phyloP scores from a whole-genome alignment of 345 rosid genomes.

The Brassica cretica region DNA sequence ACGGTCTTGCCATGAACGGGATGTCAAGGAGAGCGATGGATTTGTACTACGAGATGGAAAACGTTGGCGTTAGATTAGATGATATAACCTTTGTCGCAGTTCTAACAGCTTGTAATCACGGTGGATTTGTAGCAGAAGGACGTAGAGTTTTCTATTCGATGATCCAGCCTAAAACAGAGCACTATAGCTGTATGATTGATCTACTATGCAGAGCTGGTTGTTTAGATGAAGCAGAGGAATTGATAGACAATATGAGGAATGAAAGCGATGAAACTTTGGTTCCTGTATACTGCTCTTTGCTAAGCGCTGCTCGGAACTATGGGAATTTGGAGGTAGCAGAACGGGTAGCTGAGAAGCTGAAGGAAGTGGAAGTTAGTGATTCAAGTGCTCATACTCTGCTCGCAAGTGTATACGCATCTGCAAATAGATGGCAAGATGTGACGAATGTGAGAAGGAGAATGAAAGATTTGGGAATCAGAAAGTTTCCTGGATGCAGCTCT shows the following conservation, averaged over 20 bases:
- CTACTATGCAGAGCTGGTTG: slow-evolving; percentile 71
- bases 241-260: slow-evolving; percentile 41
- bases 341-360: slow-evolving; percentile 51
- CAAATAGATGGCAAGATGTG: slow-evolving; percentile 76
- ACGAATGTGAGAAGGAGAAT: slow-evolving; percentile 63
- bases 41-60: slow-evolving; percentile 60
- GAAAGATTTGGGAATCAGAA: slow-evolving; percentile 69
- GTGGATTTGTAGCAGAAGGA: slow-evolving; percentile 73
- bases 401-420: slow-evolving; percentile 65
- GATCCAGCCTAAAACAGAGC: slow-evolving; percentile 69
- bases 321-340: slow-evolving; percentile 63
- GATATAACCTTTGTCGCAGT: slow-evolving; percentile 69
- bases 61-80: slow-evolving; percentile 51
- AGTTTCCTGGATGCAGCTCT: slow-evolving; percentile 80
- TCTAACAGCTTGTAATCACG: slow-evolving; percentile 80
- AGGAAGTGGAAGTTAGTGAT: slow-evolving; percentile 51
- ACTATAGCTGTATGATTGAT: slow-evolving; percentile 69
- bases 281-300: slow-evolving; percentile 69
- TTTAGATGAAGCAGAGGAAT: slow-evolving; percentile 65
- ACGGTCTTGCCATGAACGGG: slow-evolving; percentile 73
- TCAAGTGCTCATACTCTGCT: slow-evolving; percentile 64
- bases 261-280: slow-evolving; percentile 40
- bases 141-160: slow-evolving; percentile 54
- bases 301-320: slow-evolving; percentile 69
- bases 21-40: slow-evolving; percentile 53